Evolutionary conservation across 768 basidiomycete species (phyloP), one percentile per base, ranked within the genome.

Genomic region (Xerocomellus intermedius): DNA sequence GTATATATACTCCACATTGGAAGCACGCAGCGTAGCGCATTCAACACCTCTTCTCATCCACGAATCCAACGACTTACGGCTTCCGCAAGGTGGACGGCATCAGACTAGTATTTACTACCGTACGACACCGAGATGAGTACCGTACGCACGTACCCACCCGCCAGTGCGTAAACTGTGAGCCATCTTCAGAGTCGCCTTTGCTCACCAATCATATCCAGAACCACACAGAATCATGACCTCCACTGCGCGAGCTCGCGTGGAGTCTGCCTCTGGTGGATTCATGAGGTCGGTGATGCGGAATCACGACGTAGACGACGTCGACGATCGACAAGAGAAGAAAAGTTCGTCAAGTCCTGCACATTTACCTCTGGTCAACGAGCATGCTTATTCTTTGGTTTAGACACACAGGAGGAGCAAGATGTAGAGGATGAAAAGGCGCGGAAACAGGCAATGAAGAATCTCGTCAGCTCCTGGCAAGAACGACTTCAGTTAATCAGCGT

Each of bases 401-500:
- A 69, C 33, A 76, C 80, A 1, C 82, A 83, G 55, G 68, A 74
- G 47, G 77, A 82, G 1, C 82, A 84, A 58, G 71, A 84, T 57
- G 59, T 71, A 8, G 69, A 64, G 24, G 84, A 85, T 53, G 79
- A 78, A 8, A 66, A 74, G 53, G 75, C 74, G 13, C 70, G 74
- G 37, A 71, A 69, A 58, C 73, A 75, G 47, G 81, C 78, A 3
- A 72, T 79, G 71, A 75, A 68, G 46, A 78, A 81, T 39, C 73
- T 84, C 3, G 74, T 82, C n/a, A 76, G 78, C 59, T 80, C 81
- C 4, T 85, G 84, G 84, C 79, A 81, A 74, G 83, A 85, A 55
- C 73, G 83, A 39, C 73, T 85, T 41, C 82, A 84, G 68, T 70
- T 85, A 12, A 83, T 85, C 66, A 79, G 75, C 38, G 76, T 85